Evolutionary conservation across 768 basidiomycete genomes (phyloP).

Genomic region (Gymnopilus junonius): DNA sequence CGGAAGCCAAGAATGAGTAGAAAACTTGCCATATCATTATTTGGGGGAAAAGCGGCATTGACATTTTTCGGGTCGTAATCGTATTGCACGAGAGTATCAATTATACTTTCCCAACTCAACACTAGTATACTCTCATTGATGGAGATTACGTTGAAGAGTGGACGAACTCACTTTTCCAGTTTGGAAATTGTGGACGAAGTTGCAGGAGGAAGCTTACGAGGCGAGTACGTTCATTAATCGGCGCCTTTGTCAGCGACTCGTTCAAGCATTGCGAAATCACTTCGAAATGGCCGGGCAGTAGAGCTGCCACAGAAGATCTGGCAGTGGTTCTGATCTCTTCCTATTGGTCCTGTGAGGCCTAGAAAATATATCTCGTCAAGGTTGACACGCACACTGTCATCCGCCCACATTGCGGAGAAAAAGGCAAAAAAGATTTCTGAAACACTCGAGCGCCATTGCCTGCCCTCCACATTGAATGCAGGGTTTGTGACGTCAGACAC

Average conservation of each 20-base stretch:
- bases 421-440: slow-evolving; percentile 61
- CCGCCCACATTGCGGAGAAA: slow-evolving; percentile 67
- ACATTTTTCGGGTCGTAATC: slow-evolving; percentile 44
- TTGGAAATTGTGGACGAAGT: slow-evolving; percentile 68
- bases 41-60: slow-evolving; percentile 38
- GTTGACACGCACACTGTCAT: slow-evolving; percentile 51
- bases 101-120: slow-evolving; percentile 64
- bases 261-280: slow-evolving; percentile 72
- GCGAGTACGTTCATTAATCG: slow-evolving; percentile 58
- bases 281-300: slow-evolving; percentile 69
- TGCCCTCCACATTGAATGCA: slow-evolving; percentile 61
- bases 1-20: not conserved
- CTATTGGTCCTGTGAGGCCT: slow-evolving; percentile 37
- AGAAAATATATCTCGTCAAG: not conserved
- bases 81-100: slow-evolving; percentile 61
- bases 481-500: slow-evolving; percentile 69
- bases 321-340: slow-evolving; percentile 69
- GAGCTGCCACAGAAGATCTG: slow-evolving; percentile 59
- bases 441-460: slow-evolving; percentile 71
- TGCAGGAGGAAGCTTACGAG: slow-evolving; percentile 69
- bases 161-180: slow-evolving; percentile 59
- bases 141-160: not conserved
- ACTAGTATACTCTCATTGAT: slow-evolving; percentile 41
- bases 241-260: slow-evolving; percentile 58
- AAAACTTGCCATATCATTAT: slow-evolving; percentile 44